These are phyloP conservation scores for Nothophaeocryptopus gaeumannii DNA, from an alignment of 2,329 filamentous ascomycete genomes.

Conservation along the genomic window DNA sequence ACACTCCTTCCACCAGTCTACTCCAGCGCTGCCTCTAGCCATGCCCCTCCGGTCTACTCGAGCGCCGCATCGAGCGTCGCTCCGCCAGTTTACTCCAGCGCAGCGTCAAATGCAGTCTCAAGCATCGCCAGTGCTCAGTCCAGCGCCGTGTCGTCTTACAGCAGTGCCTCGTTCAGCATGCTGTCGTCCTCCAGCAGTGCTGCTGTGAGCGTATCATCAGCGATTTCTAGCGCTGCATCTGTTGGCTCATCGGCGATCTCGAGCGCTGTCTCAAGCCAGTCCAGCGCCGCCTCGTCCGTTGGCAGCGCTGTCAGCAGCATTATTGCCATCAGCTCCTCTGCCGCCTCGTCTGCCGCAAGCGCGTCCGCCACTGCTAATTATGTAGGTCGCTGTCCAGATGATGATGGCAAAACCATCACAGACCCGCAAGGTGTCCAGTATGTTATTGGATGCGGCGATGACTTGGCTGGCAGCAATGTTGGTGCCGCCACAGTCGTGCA, in stretches of 20 bases:
- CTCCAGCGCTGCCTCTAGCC: slow-evolving; percentile 2
- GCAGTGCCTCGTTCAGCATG: too few relatives aligned
- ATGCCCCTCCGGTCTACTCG: not conserved
- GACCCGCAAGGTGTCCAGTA: slow-evolving; percentile 6
- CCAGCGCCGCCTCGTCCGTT: not conserved
- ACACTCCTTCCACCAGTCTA: not conserved
- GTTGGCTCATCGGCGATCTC: not conserved
- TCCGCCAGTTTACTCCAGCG: not conserved
- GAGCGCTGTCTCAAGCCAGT: slow-evolving; percentile 3
- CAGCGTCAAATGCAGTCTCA: not conserved
- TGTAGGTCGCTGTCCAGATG: slow-evolving; percentile 1
- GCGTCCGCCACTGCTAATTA: not conserved
- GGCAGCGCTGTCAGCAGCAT: not conserved
- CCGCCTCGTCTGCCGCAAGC: not conserved
- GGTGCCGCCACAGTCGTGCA: not conserved
- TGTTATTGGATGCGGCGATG: slow-evolving; percentile 7
- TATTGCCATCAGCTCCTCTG: not conserved
- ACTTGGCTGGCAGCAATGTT: slow-evolving; percentile 3
- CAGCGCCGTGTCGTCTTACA: not conserved
- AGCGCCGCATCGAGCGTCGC: slow-evolving; percentile 3
- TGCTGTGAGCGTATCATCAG: slow-evolving; percentile 2
- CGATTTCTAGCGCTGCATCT: slow-evolving; percentile 5
- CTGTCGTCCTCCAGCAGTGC: slow-evolving; percentile 2
- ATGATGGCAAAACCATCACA: slow-evolving; percentile 1
- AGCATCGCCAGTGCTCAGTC: not conserved